Evolutionary conservation across 345 rosid species (phyloP), one percentile per base, ranked within the genome.

Genomic region (Gossypium raimondii): DNA sequence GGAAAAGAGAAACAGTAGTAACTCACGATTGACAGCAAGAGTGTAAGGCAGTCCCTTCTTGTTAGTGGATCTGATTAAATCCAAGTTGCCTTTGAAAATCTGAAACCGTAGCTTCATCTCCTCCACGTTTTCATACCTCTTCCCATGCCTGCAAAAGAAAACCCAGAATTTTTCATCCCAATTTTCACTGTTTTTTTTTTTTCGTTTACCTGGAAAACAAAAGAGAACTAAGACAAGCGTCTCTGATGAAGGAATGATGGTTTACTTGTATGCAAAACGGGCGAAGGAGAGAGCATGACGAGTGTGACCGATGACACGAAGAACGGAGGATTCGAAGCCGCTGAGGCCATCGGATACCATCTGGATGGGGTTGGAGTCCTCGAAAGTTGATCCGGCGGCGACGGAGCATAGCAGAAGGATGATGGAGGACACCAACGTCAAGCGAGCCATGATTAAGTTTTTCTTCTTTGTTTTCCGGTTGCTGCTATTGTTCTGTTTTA

Each of bases 41-140:
- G 81, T 85, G 80, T 90, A 91, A 74, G 96, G 58, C 43, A 95
- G 73, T 50, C 84, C 82, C 77, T 88, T 91, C 64, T 56, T 77
- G 76, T 95, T 90, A 5, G 91, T 88, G 74, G 96, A 91, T 88
- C 90, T 83, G 76, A 95, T 89, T 70, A 95, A 85, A 83, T 91
- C 87, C 76, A 90, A 73, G 79, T 78, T 95, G 76, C 87, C 92
- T 3, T 86, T 79, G 85, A 93, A 95, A 80, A 91, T 83, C 75
- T 83, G 78, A 77, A 91, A 95, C 67, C 98, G 77, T 13, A 84
- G 87, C 83, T 84, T 90, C 60, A 89, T 86, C 85, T 95, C 99
- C 80, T 86, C 90, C 72, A 65, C 84, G 22, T 75, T 87, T 81
- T 88, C 84, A 75, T 93, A 95, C 67, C 25, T 84, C 85, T 90